Evolutionary conservation across 31 red algal genomes (phyloP).

Genomic region (Pterothamnion heteromorphum): DNA sequence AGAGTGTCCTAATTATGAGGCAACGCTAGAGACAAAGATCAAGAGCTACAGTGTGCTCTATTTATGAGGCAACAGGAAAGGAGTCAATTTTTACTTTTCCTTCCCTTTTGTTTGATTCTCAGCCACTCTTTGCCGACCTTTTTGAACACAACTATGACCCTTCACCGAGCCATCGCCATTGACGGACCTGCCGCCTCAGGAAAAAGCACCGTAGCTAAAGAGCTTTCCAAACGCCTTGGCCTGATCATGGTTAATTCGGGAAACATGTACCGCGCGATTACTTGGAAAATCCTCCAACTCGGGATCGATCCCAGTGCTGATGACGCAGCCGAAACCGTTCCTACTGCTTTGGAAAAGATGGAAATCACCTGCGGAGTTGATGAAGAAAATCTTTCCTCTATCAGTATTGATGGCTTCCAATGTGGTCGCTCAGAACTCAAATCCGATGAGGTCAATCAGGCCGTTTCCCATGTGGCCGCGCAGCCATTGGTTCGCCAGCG

Average conservation of each 20-base stretch:
- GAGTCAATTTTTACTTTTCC: too few relatives aligned
- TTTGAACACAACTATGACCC: too few relatives aligned
- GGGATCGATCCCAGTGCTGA: too few relatives aligned
- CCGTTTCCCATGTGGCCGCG: not conserved
- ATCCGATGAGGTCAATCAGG: not conserved
- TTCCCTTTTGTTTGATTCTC: too few relatives aligned
- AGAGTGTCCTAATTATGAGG: not conserved
- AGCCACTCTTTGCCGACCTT: too few relatives aligned
- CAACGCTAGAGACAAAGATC: too few relatives aligned
- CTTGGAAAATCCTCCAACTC: not conserved
- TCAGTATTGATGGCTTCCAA: not conserved
- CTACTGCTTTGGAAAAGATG: not conserved
- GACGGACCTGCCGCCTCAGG: constrained; percentile 10
- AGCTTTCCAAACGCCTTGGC: not conserved
- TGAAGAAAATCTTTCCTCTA: not conserved
- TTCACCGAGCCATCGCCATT: constrained; percentile 10
- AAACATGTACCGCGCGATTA: not conserved
- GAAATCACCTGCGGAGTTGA: not conserved
- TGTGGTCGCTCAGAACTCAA: not conserved
- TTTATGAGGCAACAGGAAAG: too few relatives aligned
- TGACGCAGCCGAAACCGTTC: not conserved
- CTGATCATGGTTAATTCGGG: constrained; percentile 7
- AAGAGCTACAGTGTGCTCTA: too few relatives aligned
- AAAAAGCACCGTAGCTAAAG: constrained; percentile 32
- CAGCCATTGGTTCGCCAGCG: not conserved